Base-by-base conservation (phyloP, 768 basidiomycete species). In the Gautieria morchelliformis region DNA sequence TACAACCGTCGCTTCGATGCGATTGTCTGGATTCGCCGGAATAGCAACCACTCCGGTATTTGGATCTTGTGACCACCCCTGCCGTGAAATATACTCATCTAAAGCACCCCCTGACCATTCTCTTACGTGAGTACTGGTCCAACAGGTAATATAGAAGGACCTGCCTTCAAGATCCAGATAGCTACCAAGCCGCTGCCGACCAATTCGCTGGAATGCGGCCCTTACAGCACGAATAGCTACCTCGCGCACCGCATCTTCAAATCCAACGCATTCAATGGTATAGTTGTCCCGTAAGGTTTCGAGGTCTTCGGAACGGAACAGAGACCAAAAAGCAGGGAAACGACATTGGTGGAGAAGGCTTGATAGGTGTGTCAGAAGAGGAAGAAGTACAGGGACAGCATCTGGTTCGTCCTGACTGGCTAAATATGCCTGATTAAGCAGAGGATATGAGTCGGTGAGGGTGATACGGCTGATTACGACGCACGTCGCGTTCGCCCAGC, bases 1-100 rank as follows among this genome's bases (percentile, higher is more conserved):
- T 24, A 91, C 85, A 50, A 93, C 78, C 0, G 87, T 86, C 0
- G 90, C 87, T 64, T 87, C 84, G 63, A 92, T 88, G 65, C 89
- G 88, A 69, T 93, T 93, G 70, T 93, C 90, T 14, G 86, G 85
- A 69, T 92, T 93, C 45, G 83, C 78, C 22, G 91, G 90, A 55
- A 93, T 74, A 15, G 69, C 72, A 52, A 91, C 75, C n/a, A 83
- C 78, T 7, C 77, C 78, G 0, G 74, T 75, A 15, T 76, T 69
- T 15, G 71, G 63, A 57, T 89, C 80, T 41, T 80, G 60, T 19
- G 73, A 69, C 90, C 90, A 93, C 20, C 82, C 86, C 49, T 87
- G 76, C 61, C 78, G 78, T 60, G 75, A 67, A 35, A 88, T 74
- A 67, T 83, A 89, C 11, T 71, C 73, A 32, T 76, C 75, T 46